These are phyloP conservation scores for Trichophyton mentagrophytes DNA, from an alignment of 2,329 filamentous ascomycete genomes.

Conservation along the genomic window DNA sequence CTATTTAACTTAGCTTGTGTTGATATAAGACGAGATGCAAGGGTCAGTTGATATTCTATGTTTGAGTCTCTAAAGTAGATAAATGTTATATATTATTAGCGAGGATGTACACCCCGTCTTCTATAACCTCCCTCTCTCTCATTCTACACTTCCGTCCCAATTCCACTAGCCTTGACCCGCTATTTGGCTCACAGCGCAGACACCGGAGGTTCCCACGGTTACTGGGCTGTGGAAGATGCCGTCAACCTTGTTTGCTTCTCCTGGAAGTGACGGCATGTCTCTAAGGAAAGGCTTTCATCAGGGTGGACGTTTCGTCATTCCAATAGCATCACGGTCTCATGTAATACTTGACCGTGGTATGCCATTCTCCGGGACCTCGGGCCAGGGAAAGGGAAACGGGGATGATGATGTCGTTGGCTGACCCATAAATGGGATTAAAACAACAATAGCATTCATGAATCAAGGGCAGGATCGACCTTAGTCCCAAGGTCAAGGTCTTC, in stretches of 20 bases:
- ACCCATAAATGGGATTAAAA: neutral
- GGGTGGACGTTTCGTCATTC: too few species aligned
- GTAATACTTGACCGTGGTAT: neutral
- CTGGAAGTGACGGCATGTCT: neutral
- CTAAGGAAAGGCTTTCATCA: neutral
- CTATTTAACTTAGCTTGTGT: too few species aligned
- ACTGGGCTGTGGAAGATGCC: neutral
- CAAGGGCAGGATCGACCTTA: slow-evolving; percentile 58
- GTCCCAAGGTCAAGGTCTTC: slow-evolving; percentile 69
- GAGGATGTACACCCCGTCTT: neutral
- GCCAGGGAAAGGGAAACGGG: neutral
- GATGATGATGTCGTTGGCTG: neutral
- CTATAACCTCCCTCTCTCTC: neutral
- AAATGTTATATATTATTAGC: neutral
- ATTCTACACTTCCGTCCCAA: neutral
- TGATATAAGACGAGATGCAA: too few species aligned
- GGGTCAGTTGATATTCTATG: too few species aligned
- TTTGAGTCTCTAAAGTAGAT: too few species aligned
- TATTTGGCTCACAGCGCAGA: neutral
- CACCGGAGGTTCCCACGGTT: neutral
- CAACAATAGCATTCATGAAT: neutral
- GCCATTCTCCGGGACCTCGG: neutral
- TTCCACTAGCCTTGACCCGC: too few species aligned
- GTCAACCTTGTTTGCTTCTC: neutral
- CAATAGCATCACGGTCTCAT: neutral